Conservation (phyloP, 2,329 filamentous ascomycete genomes). For the Fusarium continuum region DNA sequence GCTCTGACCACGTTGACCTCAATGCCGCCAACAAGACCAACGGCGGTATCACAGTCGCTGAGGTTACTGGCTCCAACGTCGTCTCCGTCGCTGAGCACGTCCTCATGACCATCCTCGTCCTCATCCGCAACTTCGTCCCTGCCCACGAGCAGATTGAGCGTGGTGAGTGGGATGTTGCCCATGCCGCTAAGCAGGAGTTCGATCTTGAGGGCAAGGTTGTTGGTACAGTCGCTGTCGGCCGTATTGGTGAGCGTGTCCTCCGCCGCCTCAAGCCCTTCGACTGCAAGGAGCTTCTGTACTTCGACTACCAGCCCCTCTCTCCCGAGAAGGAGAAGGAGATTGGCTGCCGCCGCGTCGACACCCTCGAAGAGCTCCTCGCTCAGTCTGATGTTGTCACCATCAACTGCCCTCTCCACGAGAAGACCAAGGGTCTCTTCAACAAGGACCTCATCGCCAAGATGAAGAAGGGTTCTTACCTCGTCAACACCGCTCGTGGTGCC, state of each 20-base stretch:
- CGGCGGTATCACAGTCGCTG: conserved; percentile 94
- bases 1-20: conserved; percentile 97
- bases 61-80: conserved; percentile 98
- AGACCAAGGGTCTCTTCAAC: conserved; percentile 96
- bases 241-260: conserved; percentile 97
- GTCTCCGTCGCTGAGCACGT: conserved; percentile 99
- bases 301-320: conserved; percentile 95
- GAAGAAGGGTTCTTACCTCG: conserved; percentile 96
- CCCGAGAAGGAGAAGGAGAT: conserved; percentile 93
- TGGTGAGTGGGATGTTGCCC: conserved; percentile 96
- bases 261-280: conserved; percentile 96
- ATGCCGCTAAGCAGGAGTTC: conserved; percentile 96
- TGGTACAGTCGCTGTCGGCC: conserved; percentile 95
- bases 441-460: conserved; percentile 99
- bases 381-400: conserved; percentile 99
- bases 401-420: conserved; percentile 99
- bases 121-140: conserved; percentile 98
- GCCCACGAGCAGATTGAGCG: conserved; percentile 91
- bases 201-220: conserved; percentile 98
- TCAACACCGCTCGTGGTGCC: conserved; percentile 98
- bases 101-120: conserved; percentile 95
- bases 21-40: conserved; percentile 98
- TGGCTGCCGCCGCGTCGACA: conserved; percentile 87
- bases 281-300: conserved; percentile 99
- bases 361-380: conserved; percentile 89